These are phyloP conservation scores for Alternaria triticimaculans DNA, from an alignment of 2,329 filamentous ascomycete genomes.

Conservation along the genomic window DNA sequence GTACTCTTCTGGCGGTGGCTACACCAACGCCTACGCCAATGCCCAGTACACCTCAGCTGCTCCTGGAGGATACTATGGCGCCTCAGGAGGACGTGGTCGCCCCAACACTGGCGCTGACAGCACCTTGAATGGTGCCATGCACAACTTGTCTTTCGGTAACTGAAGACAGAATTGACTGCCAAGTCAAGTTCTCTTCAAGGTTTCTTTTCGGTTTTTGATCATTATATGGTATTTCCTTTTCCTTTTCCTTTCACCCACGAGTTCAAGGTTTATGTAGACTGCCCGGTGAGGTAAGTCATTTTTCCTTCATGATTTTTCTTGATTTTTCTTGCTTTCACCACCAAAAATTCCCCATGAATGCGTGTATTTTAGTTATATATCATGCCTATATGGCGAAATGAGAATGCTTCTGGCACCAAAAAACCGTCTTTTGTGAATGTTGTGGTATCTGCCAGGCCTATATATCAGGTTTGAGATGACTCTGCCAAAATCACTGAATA, in stretches of 20 bases:
- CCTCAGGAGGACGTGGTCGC: conserved; percentile 7
- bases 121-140: conserved; percentile 25
- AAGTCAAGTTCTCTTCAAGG: neutral
- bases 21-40: conserved; percentile 6
- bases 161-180: neutral
- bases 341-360: conserved; percentile 4
- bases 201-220: conserved; percentile 2
- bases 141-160: conserved; percentile 33
- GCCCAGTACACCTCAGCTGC: neutral
- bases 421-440: neutral
- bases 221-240: conserved; percentile 7
- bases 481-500: neutral
- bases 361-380: conserved; percentile 10
- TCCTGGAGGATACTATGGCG: conserved; percentile 9
- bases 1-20: conserved; percentile 10
- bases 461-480: neutral
- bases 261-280: conserved; percentile 3
- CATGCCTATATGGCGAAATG: conserved; percentile 18
- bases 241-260: conserved; percentile 1
- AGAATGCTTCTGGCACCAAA: conserved; percentile 17
- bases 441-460: neutral
- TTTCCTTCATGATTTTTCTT: neutral
- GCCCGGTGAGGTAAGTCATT: neutral
- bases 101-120: conserved; percentile 23
- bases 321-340: neutral